phyloP scores from a whole-genome alignment of 1,284 basidiomycete genomes.

The Microbotryum lychnidis-dioicae region DNA sequence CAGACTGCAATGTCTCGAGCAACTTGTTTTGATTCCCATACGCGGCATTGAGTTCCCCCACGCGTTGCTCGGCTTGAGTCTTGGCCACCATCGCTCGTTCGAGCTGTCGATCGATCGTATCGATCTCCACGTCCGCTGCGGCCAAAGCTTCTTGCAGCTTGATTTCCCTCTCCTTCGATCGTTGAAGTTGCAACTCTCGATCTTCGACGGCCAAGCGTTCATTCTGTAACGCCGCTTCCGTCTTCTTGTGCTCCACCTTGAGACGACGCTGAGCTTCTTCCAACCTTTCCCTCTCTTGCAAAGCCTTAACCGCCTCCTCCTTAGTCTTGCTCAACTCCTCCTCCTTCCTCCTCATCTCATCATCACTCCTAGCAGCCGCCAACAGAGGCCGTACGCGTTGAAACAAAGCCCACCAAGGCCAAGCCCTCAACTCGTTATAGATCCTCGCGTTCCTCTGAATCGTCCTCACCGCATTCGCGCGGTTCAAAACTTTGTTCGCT shows the following conservation, averaged over 20 bases:
- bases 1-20: slow-evolving; percentile 22
- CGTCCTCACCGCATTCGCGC: slow-evolving; percentile 79
- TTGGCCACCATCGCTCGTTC: slow-evolving; percentile 62
- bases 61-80: slow-evolving; percentile 10
- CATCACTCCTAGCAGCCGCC: slow-evolving; percentile 84
- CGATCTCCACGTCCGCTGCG: slow-evolving; percentile 68
- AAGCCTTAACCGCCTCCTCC: slow-evolving; percentile 77
- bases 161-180: slow-evolving; percentile 73
- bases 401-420: slow-evolving; percentile 99
- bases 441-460: slow-evolving; percentile 91
- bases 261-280: slow-evolving; percentile 69
- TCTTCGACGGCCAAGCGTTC: slow-evolving; percentile 73
- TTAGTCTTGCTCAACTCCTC: slow-evolving; percentile 71
- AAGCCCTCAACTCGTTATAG: slow-evolving; percentile 79
- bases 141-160: slow-evolving; percentile 78
- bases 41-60: slow-evolving; percentile 25
- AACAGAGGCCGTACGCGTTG: slow-evolving; percentile 85
- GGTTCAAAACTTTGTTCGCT: slow-evolving; percentile 91
- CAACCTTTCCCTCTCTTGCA: slow-evolving; percentile 65
- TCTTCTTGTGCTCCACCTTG: slow-evolving; percentile 68
- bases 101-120: slow-evolving; percentile 74
- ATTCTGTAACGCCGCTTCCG: slow-evolving; percentile 71
- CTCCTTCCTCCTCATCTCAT: slow-evolving; percentile 82
- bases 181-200: slow-evolving; percentile 75
- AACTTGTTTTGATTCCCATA: slow-evolving; percentile 29